Percentiles rank a stretch among this genome's conserved stretches.
phyloP scores from a whole-genome alignment of 2,329 filamentous ascomycete species.

The Coniochaeta ligniaria region DNA sequence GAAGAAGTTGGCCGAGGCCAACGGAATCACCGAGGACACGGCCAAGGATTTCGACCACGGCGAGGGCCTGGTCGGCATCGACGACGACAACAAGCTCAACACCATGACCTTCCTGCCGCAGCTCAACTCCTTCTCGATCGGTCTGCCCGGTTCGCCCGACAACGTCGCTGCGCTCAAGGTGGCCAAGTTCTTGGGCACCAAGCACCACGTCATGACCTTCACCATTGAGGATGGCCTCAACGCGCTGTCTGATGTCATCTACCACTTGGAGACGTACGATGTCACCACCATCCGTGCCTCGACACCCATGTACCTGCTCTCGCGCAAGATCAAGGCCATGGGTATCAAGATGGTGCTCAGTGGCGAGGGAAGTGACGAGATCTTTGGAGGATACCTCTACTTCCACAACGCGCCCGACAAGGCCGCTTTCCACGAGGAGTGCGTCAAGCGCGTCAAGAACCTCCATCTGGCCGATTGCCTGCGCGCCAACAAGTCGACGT shows the following conservation, averaged over 20 bases:
- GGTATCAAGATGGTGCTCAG: conserved; percentile 99
- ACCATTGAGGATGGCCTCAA: conserved; percentile 96
- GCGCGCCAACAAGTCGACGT: conserved; percentile 97
- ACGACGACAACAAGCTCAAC: conserved; percentile 82
- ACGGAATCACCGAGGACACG: conserved; percentile 31
- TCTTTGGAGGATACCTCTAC: conserved; percentile 97
- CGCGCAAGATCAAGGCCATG: conserved; percentile 98
- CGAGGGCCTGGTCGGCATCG: conserved; percentile 83
- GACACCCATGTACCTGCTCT: conserved; percentile 96
- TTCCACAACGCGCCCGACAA: conserved; percentile 92
- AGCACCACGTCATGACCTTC: conserved; percentile 97
- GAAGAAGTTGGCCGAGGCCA: conserved; percentile 54
- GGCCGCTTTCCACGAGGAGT: conserved; percentile 92
- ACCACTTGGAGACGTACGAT: conserved; percentile 95
- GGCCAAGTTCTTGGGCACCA: conserved; percentile 92
- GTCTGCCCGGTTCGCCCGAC: conserved; percentile 86
- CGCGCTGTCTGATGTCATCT: conserved; percentile 94
- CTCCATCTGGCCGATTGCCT: conserved; percentile 94
- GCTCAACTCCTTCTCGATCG: conserved; percentile 98
- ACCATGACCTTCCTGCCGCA: conserved; percentile 89
- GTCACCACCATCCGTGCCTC: conserved; percentile 98
- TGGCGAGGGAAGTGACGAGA: conserved; percentile 95
- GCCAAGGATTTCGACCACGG: conserved; percentile 49
- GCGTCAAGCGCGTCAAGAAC: conserved; percentile 90
- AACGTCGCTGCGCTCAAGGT: conserved; percentile 88